phyloP scores from a whole-genome alignment of 2,329 filamentous ascomycete genomes.

The Ascochyta fabae region DNA sequence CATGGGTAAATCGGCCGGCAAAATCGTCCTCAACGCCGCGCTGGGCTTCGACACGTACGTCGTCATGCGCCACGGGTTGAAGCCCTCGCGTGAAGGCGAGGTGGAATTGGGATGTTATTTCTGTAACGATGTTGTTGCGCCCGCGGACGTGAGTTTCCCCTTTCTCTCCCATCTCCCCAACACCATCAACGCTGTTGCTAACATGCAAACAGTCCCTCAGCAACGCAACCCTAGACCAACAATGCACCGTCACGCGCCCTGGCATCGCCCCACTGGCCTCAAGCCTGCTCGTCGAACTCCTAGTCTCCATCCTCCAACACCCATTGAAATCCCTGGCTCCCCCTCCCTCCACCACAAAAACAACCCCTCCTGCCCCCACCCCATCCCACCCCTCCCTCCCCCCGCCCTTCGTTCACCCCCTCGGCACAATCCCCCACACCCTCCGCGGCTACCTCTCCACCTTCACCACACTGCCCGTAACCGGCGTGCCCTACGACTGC shows the following conservation, averaged over 20 bases:
- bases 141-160: conserved; percentile 76
- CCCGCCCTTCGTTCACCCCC: conserved; percentile 62
- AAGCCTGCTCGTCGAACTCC: conserved; percentile 84
- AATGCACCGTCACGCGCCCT: conserved; percentile 95
- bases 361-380: conserved; percentile 9
- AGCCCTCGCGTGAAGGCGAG: conserved; percentile 55
- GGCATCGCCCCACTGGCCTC: conserved; percentile 93
- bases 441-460: conserved; percentile 78
- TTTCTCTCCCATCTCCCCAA: conserved; percentile 16
- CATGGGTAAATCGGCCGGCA: conserved; percentile 90
- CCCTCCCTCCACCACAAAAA: conserved; percentile 22
- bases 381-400: conserved; percentile 41
- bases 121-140: conserved; percentile 96
- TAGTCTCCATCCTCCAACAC: conserved; percentile 84
- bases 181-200: not conserved
- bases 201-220: conserved; percentile 73
- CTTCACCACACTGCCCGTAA: conserved; percentile 76
- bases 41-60: conserved; percentile 97
- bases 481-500: conserved; percentile 76
- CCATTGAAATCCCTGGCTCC: conserved; percentile 51
- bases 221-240: conserved; percentile 94
- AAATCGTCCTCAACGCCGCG: conserved; percentile 96
- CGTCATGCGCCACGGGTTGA: conserved; percentile 91
- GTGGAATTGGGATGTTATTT: conserved; percentile 92
- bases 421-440: conserved; percentile 77